Percentiles rank a stretch among this genome's conserved stretches.
Conservation (phyloP, 306 rosid species). For the Acacia crassicarpa region DNA sequence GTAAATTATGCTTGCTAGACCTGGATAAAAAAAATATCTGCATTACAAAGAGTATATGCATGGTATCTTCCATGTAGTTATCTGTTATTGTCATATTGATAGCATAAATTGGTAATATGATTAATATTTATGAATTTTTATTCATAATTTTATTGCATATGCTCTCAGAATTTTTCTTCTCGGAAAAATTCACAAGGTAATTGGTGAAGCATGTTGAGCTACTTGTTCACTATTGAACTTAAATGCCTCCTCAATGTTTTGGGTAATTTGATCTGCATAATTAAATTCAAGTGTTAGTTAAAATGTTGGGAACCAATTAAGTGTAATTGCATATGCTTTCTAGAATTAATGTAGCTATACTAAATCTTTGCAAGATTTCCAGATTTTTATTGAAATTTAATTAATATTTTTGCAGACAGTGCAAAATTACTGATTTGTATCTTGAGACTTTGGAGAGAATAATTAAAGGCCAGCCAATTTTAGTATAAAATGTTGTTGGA, state of each 20-base stretch:
- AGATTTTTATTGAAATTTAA: conserved; percentile 33
- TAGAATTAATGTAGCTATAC: background rate
- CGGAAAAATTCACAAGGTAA: background rate
- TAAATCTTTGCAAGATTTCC: background rate
- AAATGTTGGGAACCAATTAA: too few relatives aligned
- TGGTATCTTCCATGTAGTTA: too few relatives aligned
- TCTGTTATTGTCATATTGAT: background rate
- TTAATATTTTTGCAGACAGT: too few relatives aligned
- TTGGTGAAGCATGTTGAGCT: background rate
- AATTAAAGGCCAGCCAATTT: too few relatives aligned
- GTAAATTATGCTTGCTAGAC: too few relatives aligned
- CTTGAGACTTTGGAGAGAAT: too few relatives aligned
- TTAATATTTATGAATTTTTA: background rate
- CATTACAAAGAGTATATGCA: too few relatives aligned
- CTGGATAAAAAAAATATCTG: too few relatives aligned
- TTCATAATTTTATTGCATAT: background rate
- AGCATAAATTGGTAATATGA: background rate
- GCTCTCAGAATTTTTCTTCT: background rate
- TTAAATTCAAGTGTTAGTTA: background rate
- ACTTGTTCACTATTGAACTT: background rate
- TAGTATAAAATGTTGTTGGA: too few relatives aligned
- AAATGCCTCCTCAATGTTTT: background rate
- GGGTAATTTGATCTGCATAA: background rate
- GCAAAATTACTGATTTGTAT: too few relatives aligned
- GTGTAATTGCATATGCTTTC: too few relatives aligned